Conservation (phyloP, 2,329 filamentous ascomycete genomes). For the Epichloe elymi region DNA sequence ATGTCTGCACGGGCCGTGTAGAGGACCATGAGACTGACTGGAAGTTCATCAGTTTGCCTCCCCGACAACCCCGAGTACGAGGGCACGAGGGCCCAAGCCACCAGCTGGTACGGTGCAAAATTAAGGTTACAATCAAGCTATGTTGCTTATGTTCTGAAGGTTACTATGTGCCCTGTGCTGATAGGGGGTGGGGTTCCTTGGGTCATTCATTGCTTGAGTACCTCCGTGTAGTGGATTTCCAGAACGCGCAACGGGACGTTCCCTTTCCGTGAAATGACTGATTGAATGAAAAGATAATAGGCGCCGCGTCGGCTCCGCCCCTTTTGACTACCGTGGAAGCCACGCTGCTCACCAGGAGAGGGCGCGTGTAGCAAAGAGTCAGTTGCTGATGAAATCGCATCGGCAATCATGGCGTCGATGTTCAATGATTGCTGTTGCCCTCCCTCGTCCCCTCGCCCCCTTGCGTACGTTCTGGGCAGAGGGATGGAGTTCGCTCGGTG, state of each 20-base stretch:
- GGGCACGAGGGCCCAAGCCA: background rate
- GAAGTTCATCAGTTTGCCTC: no score
- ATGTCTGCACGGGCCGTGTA: background rate
- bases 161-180: background rate
- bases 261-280: no score
- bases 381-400: background rate
- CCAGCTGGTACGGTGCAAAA: background rate
- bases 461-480: background rate
- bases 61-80: background rate
- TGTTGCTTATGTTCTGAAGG: background rate
- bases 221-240: no score
- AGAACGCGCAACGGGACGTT: no score
- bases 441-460: background rate
- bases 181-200: background rate
- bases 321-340: background rate
- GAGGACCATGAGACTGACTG: background rate
- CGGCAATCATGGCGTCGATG: background rate
- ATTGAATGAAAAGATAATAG: no score
- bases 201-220: background rate
- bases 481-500: no score
- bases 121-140: conserved; percentile 2
- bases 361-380: background rate
- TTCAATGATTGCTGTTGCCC: background rate
- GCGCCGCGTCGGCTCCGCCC: background rate
- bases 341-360: background rate